phyloP scores from a whole-genome alignment of 2,329 filamentous ascomycete genomes.

The Nigrograna mackinnonii region DNA sequence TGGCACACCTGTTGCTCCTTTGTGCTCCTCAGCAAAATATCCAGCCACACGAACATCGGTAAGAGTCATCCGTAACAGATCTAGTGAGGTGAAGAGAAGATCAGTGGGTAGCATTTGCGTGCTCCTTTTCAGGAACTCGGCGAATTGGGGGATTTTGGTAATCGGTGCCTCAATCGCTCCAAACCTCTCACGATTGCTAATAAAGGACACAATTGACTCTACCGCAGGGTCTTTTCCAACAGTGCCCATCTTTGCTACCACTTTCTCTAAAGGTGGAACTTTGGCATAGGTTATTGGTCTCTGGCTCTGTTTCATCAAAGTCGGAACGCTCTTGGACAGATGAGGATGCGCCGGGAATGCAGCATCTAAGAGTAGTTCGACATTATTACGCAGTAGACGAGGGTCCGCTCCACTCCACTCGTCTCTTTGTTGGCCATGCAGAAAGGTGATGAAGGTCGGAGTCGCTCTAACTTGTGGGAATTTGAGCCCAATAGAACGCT shows the following conservation, averaged over 20 bases:
- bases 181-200: constrained; percentile 63
- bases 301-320: constrained; percentile 64
- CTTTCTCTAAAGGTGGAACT: constrained; percentile 79
- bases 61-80: constrained; percentile 78
- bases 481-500: constrained; percentile 67
- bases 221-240: constrained; percentile 64
- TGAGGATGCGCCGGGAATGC: constrained; percentile 79
- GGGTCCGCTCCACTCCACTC: constrained; percentile 81
- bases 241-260: constrained; percentile 75
- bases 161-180: constrained; percentile 69
- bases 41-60: constrained; percentile 78
- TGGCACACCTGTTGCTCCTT: constrained; percentile 51
- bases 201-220: constrained; percentile 68
- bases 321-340: constrained; percentile 69
- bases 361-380: constrained; percentile 75
- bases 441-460: constrained; percentile 86
- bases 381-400: constrained; percentile 68
- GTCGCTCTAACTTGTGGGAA: constrained; percentile 67
- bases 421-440: constrained; percentile 74
- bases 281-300: constrained; percentile 78
- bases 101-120: constrained; percentile 63
- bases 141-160: constrained; percentile 70
- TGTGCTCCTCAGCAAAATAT: constrained; percentile 76
- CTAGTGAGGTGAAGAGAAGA: constrained; percentile 78
- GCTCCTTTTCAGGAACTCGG: constrained; percentile 61